Evolutionary conservation across 768 basidiomycete genomes (phyloP).

Genomic region (Strobilomyces dryophilus): DNA sequence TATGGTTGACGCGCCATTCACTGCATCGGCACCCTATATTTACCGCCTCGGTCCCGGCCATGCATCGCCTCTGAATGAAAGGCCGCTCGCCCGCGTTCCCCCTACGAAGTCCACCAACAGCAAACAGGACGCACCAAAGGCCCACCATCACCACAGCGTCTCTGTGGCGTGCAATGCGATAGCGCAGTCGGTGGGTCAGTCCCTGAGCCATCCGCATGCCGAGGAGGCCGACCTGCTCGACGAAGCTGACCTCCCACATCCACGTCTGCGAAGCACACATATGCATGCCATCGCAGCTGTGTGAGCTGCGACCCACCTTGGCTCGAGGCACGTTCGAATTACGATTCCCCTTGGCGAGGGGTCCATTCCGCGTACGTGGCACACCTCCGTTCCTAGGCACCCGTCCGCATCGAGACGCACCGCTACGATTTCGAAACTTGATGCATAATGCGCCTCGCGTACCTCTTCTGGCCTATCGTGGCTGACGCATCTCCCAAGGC

Average conservation of each 20-base stretch:
- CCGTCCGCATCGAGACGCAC: background rate
- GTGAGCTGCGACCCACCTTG: background rate
- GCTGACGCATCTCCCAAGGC: no score
- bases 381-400: background rate
- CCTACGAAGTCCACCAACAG: no score
- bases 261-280: no score
- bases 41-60: background rate
- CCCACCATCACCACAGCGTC: background rate
- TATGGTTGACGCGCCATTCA: background rate
- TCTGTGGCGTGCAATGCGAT: background rate
- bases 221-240: background rate
- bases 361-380: no score
- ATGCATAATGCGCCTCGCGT: background rate
- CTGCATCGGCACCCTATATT: background rate
- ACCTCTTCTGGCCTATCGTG: no score
- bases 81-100: no score
- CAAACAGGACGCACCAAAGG: background rate
- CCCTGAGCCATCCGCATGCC: background rate
- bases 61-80: background rate
- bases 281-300: background rate
- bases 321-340: background rate
- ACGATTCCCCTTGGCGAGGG: background rate
- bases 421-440: background rate
- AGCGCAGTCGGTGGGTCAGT: background rate
- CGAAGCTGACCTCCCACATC: background rate